Evolutionary conservation across 2,329 filamentous ascomycete genomes (phyloP), one percentile per base, ranked within the genome.

Genomic region (Neonectria coccinea): DNA sequence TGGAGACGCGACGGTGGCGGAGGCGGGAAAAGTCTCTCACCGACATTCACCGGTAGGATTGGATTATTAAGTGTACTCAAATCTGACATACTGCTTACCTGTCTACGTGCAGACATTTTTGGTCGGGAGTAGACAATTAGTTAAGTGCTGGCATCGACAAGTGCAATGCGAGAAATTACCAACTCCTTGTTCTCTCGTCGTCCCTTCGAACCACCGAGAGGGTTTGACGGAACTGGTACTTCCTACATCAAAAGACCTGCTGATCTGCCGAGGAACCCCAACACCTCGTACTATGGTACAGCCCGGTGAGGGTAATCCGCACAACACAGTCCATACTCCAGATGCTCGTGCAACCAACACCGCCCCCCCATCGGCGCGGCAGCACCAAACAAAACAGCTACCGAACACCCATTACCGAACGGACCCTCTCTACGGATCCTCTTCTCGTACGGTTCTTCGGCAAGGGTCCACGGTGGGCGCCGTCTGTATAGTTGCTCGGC

Each of bases 381-480:
- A 14, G 14, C 33, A 33, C n/a, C 48, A n/a, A 31, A 31, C 48
- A 51, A 6, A 33, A 51, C 48, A 51, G 48, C 45, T 51, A 33
- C 48, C 48, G 48, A 51, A 36, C 29, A n/a, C 1, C 39, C 39
- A 42, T 36, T 36, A 6, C 39, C 39, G 39, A 42, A 42, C 9
- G n/a, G 48, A 18, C 8, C 48, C 48, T 51, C 57, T 41, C 3
- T 33, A 12, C 11, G 45, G 29, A 18, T 33, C 48, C 48, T 51
- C 51, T 41, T 3, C 50, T 64, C 61, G 61, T 64, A 64, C 61
- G 61, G 61, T 59, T 64, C 44, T 56, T 42, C 61, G 61, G 54
- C 31, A 48, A 33, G 55, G 55, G 42, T 55, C 55, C 60, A 57
- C 56, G 56, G 56, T 59, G 39, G 48, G 29, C 39, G 56, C 48